Evolutionary conservation across 768 basidiomycete species (phyloP), one percentile per base, ranked within the genome.

Genomic region (Boletus bicolor): DNA sequence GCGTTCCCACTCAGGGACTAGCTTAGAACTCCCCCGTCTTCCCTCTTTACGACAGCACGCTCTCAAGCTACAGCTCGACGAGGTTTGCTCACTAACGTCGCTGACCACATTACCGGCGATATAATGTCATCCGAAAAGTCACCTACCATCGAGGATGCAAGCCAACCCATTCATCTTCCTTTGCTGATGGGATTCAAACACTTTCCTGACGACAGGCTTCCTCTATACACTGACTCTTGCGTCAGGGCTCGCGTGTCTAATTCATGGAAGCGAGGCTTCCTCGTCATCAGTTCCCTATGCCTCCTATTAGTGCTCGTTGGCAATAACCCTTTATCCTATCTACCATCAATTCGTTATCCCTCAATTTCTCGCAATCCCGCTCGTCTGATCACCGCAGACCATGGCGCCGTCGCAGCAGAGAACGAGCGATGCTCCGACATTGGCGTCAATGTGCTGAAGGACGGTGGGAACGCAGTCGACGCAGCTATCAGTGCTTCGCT

Each of bases 391-490:
- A 67, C 78, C 54, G 96, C 87, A 0, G 75, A 78, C 34, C 73
- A 87, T 59, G 96, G 91, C 5, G 96, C 93, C 0, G 94, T 98
- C 17, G 93, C 96, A 5, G 80, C 87, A 28, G 95, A 98, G 75
- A 93, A 94, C 70, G 79, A 82, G 60, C 73, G 84, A 19, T 98
- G 96, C 70, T 95, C 93, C 9, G 73, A 89, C 42, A 85, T 97
- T 46, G 96, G 95, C 3, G 83, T 97, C 2, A 74, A 83, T 5
- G 76, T 86, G 9, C 63, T 96, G 55, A 85, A 84, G 73, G 81
- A 83, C 8, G 94, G 93, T 28, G 96, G 96, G 17, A 95, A 90
- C 64, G 94, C 95, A 0, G 83, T 96, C 15, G 96, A 98, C 61
- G 87, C 96, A 0, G 88, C 85, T 0, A 84, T 98, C 51, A 82